Conservation (phyloP, 129 eudicot genomes). For the Dittrichia graveolens region DNA sequence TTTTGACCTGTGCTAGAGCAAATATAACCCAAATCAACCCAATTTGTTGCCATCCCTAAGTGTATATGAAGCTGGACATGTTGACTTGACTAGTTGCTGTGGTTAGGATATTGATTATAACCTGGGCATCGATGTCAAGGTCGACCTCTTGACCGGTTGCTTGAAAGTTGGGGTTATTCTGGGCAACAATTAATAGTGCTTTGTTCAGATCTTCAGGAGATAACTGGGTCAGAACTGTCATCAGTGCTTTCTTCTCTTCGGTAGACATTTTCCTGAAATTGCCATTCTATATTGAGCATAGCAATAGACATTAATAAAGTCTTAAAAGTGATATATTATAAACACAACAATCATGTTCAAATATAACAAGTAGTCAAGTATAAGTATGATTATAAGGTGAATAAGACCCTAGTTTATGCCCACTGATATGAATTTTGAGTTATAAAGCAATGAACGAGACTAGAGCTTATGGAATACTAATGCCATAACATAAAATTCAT, state of each 20-base stretch:
- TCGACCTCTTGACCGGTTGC: slow-evolving; percentile 62
- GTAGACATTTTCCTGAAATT: slow-evolving; percentile 73
- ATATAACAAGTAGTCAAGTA: too few species aligned
- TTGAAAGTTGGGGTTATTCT: slow-evolving; percentile 63
- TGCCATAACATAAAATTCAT: too few species aligned
- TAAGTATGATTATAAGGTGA: too few species aligned
- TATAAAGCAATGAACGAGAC: too few species aligned
- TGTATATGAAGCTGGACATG: slow-evolving; percentile 7
- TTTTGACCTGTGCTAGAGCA: neutral
- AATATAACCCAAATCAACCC: neutral
- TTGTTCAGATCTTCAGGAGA: slow-evolving; percentile 68
- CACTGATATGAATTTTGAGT: too few species aligned
- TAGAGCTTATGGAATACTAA: too few species aligned
- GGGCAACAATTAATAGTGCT: slow-evolving; percentile 72
- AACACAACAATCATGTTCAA: too few species aligned
- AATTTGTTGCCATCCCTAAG: neutral
- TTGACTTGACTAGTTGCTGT: neutral
- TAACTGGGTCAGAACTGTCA: slow-evolving; percentile 54
- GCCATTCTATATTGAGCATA: neutral
- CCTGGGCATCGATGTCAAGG: slow-evolving; percentile 81
- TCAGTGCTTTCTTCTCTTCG: slow-evolving; percentile 74
- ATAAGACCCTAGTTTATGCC: too few species aligned
- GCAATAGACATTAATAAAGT: neutral
- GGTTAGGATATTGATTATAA: slow-evolving; percentile 23
- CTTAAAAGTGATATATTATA: neutral